Conservation (phyloP, 352 stramenopile genomes). For the Plasmopara muralis region DNA sequence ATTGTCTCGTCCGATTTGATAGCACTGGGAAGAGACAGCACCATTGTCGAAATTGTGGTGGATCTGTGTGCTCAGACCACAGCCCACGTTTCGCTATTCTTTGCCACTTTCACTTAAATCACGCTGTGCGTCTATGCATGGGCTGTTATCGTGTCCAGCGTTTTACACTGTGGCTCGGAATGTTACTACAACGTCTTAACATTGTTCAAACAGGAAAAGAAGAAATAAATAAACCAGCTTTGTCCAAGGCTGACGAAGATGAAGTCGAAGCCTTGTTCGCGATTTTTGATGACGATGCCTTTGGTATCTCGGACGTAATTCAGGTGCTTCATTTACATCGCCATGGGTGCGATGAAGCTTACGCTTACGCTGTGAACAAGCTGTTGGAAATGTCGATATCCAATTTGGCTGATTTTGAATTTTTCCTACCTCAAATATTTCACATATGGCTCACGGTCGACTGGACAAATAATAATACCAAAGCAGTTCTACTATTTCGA, state of each 20-base stretch:
- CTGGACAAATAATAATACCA: constrained; percentile 67
- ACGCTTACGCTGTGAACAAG: constrained; percentile 61
- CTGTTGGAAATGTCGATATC: constrained; percentile 52
- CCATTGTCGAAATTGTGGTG: constrained; percentile 77
- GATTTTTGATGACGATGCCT: constrained; percentile 44
- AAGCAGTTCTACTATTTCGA: constrained; percentile 66
- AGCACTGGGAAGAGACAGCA: constrained; percentile 70
- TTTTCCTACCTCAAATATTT: constrained; percentile 79
- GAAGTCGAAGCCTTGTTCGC: constrained; percentile 47
- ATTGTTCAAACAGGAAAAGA: constrained; percentile 37
- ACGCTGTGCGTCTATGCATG: constrained; percentile 59
- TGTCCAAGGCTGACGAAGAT: constrained; percentile 52
- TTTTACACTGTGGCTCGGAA: constrained; percentile 56
- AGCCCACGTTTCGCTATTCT: constrained; percentile 65
- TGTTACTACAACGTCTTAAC: constrained; percentile 56
- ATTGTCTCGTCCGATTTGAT: constrained; percentile 65
- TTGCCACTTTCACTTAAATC: constrained; percentile 54
- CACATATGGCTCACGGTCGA: constrained; percentile 80
- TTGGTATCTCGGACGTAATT: constrained; percentile 74
- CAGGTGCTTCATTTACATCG: constrained; percentile 78
- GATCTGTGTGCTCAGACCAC: constrained; percentile 74
- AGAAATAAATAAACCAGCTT: constrained; percentile 23
- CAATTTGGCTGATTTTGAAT: constrained; percentile 77
- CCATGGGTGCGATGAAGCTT: constrained; percentile 67
- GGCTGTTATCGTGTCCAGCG: constrained; percentile 71